Base-by-base conservation (phyloP, 1,139 yeast genomes). In the Saccharomyces hybrid region DNA sequence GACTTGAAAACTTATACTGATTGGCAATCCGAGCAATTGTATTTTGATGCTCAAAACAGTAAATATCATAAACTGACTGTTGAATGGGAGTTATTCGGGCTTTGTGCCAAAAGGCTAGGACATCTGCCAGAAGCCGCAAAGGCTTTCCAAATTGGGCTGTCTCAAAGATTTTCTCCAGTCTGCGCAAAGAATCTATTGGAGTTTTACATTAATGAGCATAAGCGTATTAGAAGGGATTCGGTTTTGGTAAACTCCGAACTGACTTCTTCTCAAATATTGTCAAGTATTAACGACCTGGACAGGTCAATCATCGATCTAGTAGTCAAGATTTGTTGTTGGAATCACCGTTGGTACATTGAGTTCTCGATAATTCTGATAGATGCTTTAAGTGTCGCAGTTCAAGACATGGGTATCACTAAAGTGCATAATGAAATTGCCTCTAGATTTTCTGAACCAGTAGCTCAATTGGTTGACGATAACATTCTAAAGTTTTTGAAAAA, bases 331-430 rank as follows among this genome's bases (percentile, higher is more conserved):
- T 75, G 86, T 42, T 96, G 95, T 23, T 93, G 98, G 97, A 88
- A 90, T 68, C 98, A 90, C 71, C 82, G 99, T 68, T 95, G 99
- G 99, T 95, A 93, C 72, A 81, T 83, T 60, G 97, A 91, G 62
- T 91, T 90, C 65, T 84, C 95, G 7, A 88, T 95, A 27, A 75
- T 76, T 50, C 75, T 89, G 54, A 69, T 84, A 23, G 70, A 74
- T 32, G 75, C 82, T 1, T 72, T 90, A 55, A 75, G 81, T 46
- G 81, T 78, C 54, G 75, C 88, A 58, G 84, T 88, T 31, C 82
- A 82, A 31, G 85, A 84, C 64, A 90, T 88, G 64, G 97, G 97
- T 0, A 73, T 86, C 47, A 82, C 86, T 49, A 88, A 87, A 70
- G 81, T 89, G 41, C 83, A 82, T 60, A 85, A 85, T 61, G 84